Evolutionary conservation across 2,329 filamentous ascomycete species (phyloP).

Genomic region (Ophiostoma sp.): DNA sequence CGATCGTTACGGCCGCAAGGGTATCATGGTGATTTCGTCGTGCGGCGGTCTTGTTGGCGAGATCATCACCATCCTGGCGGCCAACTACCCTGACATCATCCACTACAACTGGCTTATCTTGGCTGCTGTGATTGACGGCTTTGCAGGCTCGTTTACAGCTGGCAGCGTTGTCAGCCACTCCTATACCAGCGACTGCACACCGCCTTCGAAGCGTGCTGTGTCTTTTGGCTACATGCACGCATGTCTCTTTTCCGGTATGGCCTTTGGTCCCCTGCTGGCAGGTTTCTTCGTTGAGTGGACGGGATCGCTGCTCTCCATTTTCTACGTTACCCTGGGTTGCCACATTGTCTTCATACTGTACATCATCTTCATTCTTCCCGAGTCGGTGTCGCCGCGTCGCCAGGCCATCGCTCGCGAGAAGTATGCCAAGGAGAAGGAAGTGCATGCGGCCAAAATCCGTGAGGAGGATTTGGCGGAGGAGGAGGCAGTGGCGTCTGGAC

Average conservation of each 20-base stretch:
- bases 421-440: conserved; percentile 50
- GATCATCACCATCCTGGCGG: conserved; percentile 74
- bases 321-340: conserved; percentile 75
- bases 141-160: conserved; percentile 85
- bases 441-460: conserved; percentile 37
- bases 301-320: conserved; percentile 74
- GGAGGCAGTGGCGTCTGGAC: conserved; percentile 4
- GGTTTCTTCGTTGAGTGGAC: conserved; percentile 77
- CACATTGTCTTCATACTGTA: conserved; percentile 74
- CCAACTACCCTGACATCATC: conserved; percentile 69
- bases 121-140: conserved; percentile 75
- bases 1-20: conserved; percentile 80
- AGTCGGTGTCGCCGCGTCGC: conserved; percentile 75
- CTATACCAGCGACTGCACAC: conserved; percentile 86
- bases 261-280: conserved; percentile 78
- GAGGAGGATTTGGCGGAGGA: conserved; percentile 24
- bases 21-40: conserved; percentile 70
- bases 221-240: conserved; percentile 89
- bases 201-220: conserved; percentile 75
- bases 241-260: conserved; percentile 84
- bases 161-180: conserved; percentile 75
- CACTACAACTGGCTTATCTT: conserved; percentile 78
- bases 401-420: conserved; percentile 71
- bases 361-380: conserved; percentile 71
- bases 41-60: conserved; percentile 74